Percentiles rank a stretch among this genome's conserved stretches.
Evolutionary conservation across 805 yeast genomes (phyloP).

Genomic region (Candida succiphila): DNA sequence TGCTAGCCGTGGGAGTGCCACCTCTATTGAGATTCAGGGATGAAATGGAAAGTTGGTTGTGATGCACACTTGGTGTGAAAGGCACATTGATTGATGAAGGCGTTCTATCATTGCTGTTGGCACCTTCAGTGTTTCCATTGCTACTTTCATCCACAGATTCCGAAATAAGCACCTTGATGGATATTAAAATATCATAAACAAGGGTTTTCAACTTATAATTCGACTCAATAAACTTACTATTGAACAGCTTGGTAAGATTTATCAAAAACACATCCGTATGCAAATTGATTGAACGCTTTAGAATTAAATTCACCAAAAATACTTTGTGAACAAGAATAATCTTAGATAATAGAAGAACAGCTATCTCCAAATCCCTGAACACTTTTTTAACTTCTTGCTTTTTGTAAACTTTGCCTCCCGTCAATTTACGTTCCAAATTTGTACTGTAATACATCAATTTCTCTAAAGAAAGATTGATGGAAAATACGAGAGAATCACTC

Average conservation of each 20-base stretch:
- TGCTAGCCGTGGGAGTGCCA: conserved; percentile 12
- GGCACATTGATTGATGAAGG: neutral
- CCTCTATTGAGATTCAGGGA: conserved; percentile 2
- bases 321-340: conserved; percentile 50
- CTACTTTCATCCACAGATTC: conserved; percentile 10
- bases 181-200: conserved; percentile 47
- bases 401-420: neutral
- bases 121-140: neutral
- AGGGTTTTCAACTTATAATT: conserved; percentile 44
- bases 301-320: conserved; percentile 35
- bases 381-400: neutral
- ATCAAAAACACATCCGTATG: conserved; percentile 36
- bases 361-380: conserved; percentile 13
- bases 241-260: conserved; percentile 35
- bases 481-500: conserved; percentile 29
- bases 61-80: neutral
- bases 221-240: conserved; percentile 30
- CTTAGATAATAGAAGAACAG: conserved; percentile 40
- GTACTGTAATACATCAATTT: conserved; percentile 23
- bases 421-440: conserved; percentile 10
- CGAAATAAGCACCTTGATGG: conserved; percentile 33
- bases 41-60: conserved; percentile 1
- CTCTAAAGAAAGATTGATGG: conserved; percentile 29
- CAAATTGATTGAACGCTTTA: conserved; percentile 27
- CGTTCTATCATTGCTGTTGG: neutral